Base-by-base conservation (phyloP, 2,329 filamentous ascomycete genomes). In the Penicillium italicum region DNA sequence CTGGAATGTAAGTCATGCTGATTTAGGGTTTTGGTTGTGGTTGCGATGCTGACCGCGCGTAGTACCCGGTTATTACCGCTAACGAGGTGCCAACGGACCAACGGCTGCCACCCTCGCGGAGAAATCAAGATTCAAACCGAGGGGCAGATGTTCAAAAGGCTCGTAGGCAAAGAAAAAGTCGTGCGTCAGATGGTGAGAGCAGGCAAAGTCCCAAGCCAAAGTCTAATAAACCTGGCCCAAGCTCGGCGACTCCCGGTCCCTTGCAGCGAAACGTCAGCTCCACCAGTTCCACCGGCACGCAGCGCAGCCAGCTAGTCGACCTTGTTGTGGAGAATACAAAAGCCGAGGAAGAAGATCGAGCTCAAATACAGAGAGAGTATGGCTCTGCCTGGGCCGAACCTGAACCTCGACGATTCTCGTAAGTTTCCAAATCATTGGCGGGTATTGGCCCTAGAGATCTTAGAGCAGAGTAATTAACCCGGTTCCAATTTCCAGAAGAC, bases 61-160 rank as follows among this genome's bases (percentile, higher is more conserved):
- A 94, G 90, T 97, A 97, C 72, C 93, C 92, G 24, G 93, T 97
- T 28, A 92, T 97, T 62, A 93, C 92, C 33, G 92, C 85, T 20
- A 83, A 89, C 70, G 84, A 91, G 61, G 88, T 91, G 16, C 81
- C 87, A 30, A 81, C 85, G 53, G 87, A 92, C 56, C 82, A 87
- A 60, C 89, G 86, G 68, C 68, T 87, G 73, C 80, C 48, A 75
- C 80, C 55, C 63, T 83, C 47, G 67, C 83, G 38, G 80, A 85
- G 62, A 79, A 83, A 36, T 80, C 81, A 46, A 74, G 67, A 61
- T 57, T 67, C 58, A 58, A 70, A 59, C 48, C 66, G 62, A 64
- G 69, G 64, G 40, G 69, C 57, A 45, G 66, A 66, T 57, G 69
- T 70, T 60, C 75, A 66, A 69, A 79, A 68, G 63, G 72, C 63